Percentiles rank a stretch among this genome's conserved stretches.
Conservation (phyloP, 2,329 filamentous ascomycete genomes). For the Chlorencoelia australis region DNA sequence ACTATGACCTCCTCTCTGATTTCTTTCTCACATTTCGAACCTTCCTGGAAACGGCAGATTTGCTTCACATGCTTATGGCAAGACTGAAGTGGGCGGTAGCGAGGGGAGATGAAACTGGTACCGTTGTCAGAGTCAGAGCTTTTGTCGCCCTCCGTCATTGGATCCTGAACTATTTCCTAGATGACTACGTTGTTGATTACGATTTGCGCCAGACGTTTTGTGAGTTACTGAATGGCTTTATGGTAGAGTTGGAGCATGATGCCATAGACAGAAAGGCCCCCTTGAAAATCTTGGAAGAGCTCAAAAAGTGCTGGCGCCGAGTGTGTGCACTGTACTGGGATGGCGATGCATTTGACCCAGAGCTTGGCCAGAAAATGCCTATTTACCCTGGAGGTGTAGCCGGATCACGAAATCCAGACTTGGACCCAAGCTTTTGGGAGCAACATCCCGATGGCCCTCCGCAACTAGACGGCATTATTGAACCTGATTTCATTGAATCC, state of each 20-base stretch:
- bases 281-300: slow-evolving; percentile 79
- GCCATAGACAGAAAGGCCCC: slow-evolving; percentile 39
- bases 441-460: slow-evolving; percentile 32
- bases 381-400: slow-evolving; percentile 68
- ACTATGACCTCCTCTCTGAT: slow-evolving; percentile 93
- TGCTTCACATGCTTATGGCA: slow-evolving; percentile 76
- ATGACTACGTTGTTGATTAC: slow-evolving; percentile 79
- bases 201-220: slow-evolving; percentile 70
- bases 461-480: slow-evolving; percentile 34
- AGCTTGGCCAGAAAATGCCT: slow-evolving; percentile 51
- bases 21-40: slow-evolving; percentile 94
- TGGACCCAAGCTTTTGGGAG: slow-evolving; percentile 47
- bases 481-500: slow-evolving; percentile 24
- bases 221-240: slow-evolving; percentile 62
- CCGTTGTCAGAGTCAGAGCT: slow-evolving; percentile 88
- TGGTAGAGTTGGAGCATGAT: slow-evolving; percentile 42
- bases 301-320: slow-evolving; percentile 95
- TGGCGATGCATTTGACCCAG: slow-evolving; percentile 51
- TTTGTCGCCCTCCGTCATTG: slow-evolving; percentile 95
- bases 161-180: slow-evolving; percentile 95
- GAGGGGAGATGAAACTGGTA: slow-evolving; percentile 71
- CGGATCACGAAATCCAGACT: slow-evolving; percentile 45
- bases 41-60: slow-evolving; percentile 67
- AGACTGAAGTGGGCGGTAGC: slow-evolving; percentile 79
- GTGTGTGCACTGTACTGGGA: slow-evolving; percentile 90